phyloP scores from a whole-genome alignment of 345 rosid species.

The Corymbia maculata region DNA sequence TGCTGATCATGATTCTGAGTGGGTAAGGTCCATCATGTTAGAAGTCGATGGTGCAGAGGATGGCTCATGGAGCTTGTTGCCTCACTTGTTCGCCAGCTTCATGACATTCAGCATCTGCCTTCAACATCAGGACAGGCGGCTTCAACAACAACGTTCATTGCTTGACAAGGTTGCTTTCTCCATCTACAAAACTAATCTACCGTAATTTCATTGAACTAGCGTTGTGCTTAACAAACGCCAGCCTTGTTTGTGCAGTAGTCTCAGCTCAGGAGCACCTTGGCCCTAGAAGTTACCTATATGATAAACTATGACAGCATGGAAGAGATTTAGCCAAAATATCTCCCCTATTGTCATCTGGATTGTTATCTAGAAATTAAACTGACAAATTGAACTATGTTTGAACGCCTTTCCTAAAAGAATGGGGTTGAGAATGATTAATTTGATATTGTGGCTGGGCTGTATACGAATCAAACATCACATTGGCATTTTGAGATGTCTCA shows the following conservation, averaged over 20 bases:
- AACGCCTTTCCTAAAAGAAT: background rate
- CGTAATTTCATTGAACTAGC: background rate
- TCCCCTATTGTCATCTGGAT: background rate
- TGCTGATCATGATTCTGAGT: slow-evolving; percentile 82
- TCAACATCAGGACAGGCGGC: slow-evolving; percentile 89
- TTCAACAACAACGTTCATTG: slow-evolving; percentile 92
- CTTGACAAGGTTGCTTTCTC: slow-evolving; percentile 60
- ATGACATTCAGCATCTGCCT: slow-evolving; percentile 80
- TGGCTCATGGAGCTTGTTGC: slow-evolving; percentile 90
- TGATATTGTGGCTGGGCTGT: background rate
- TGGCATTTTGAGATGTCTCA: background rate
- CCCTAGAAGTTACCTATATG: background rate
- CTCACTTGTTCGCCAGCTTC: slow-evolving; percentile 78
- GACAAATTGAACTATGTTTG: background rate
- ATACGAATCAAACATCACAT: background rate
- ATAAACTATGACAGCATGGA: too few relatives aligned
- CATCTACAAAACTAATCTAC: background rate
- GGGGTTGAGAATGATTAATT: background rate
- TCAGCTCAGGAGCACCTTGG: background rate
- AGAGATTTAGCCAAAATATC: background rate
- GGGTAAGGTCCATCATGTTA: slow-evolving; percentile 81
- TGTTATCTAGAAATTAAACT: too few relatives aligned
- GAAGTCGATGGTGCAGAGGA: slow-evolving; percentile 90
- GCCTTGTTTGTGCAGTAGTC: background rate
- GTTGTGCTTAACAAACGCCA: background rate